Conservation (phyloP, 2,329 filamentous ascomycete species). For the Knoxdaviesia proteae region DNA sequence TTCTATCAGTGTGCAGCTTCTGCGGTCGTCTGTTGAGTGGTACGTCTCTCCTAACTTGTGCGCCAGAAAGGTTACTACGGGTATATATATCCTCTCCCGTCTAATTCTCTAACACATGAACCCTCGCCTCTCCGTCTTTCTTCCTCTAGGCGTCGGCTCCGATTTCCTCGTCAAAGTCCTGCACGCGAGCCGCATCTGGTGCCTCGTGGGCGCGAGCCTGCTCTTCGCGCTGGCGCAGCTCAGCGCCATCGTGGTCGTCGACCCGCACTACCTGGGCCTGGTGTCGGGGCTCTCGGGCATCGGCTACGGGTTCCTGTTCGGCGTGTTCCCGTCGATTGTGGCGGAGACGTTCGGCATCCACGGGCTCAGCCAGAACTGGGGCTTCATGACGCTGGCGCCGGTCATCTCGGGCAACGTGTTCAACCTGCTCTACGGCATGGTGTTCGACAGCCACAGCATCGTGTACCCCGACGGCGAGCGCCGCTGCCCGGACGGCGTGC, state of each 20-base stretch:
- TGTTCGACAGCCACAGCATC: constrained; percentile 65
- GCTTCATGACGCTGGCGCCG: constrained; percentile 76
- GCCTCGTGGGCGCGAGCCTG: constrained; percentile 53
- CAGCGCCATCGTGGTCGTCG: constrained; percentile 50
- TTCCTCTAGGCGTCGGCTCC: constrained; percentile 53
- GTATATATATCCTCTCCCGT: not conserved
- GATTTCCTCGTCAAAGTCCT: constrained; percentile 73
- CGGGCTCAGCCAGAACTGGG: constrained; percentile 89
- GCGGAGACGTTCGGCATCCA: constrained; percentile 82
- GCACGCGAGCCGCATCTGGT: constrained; percentile 74
- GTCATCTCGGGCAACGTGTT: constrained; percentile 79
- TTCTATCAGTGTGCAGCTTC: constrained; percentile 80
- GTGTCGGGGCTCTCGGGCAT: constrained; percentile 73
- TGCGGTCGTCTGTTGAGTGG: constrained; percentile 58
- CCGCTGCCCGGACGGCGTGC: constrained; percentile 54
- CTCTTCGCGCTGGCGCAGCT: constrained; percentile 69
- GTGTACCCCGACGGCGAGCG: constrained; percentile 47
- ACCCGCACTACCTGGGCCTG: constrained; percentile 55
- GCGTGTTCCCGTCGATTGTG: constrained; percentile 74
- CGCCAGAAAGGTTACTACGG: not conserved
- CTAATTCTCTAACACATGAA: not conserved
- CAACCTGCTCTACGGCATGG: constrained; percentile 71
- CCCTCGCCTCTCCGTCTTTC: constrained; percentile 1
- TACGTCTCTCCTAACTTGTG: constrained; percentile 15
- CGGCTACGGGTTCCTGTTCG: constrained; percentile 84